Base-by-base conservation (phyloP, 139 green algal genomes). In the Chlamydomonas eustigma region DNA sequence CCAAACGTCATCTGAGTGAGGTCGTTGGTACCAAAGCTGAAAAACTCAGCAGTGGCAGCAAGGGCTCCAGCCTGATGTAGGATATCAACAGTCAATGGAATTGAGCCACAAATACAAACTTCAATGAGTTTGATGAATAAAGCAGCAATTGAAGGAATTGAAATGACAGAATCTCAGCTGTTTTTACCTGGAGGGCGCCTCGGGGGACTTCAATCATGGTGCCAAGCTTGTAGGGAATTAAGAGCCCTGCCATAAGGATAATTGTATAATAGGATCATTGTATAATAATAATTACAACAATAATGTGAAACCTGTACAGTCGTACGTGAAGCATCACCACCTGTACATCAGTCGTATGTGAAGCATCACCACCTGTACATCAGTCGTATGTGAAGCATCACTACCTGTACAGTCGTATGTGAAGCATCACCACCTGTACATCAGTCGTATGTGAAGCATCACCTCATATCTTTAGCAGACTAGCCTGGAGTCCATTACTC, bases 171-270 rank as follows among this genome's bases (percentile, higher is more conserved):
- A 12, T 28, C 44, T 12, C 12, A 58, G 12, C 18, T 58, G 44
- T 18, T 28, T 18, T 58, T 58, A 18, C 44, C 44, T 58, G 74
- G 34, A 98, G 87, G 34, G 88, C 88, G 37, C 87, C 94, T 31
- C 94, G 87, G 0, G 94, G 94, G 52, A 97, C 84, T 86, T 97
- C 93, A 52, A 97, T 97, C 94, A 98, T 98, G 39, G 93, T 97
- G 71, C 94, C 94, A 3, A 81, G 32, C 52, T 77, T 70, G 72
- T 71, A 77, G 2, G 50, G 31, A 2, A 76, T 8, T 52, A 58
- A 5, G 22, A 52, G n/a, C n/a, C n/a, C n/a, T n/a, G n/a, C n/a
- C n/a, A n/a, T n/a, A n/a, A n/a, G n/a, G n/a, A n/a, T n/a, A n/a
- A n/a, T n/a, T n/a, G n/a, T n/a, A n/a, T n/a, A n/a, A n/a, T n/a